Conservation (phyloP, 129 eudicot species). For the Rutidosis leptorrhynchoides region DNA sequence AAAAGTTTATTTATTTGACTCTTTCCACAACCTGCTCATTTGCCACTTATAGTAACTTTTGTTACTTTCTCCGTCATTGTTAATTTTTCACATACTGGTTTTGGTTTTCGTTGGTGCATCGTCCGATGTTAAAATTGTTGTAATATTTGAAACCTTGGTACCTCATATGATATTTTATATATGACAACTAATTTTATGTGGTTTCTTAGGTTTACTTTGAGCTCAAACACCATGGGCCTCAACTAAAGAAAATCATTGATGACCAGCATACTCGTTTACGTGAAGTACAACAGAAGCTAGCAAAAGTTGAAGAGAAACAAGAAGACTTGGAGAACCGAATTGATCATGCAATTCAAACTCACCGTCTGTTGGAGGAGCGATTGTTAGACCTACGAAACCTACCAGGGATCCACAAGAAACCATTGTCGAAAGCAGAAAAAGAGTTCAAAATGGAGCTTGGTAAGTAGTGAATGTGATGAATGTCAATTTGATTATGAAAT, state of each 20-base stretch:
- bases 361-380: conserved; percentile 59
- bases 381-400: conserved; percentile 52
- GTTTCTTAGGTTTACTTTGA: conserved; percentile 78
- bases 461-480: conserved; percentile 27
- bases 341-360: conserved; percentile 44
- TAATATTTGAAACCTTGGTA: neutral
- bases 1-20: neutral
- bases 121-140: conserved; percentile 5
- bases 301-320: conserved; percentile 61
- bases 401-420: conserved; percentile 72
- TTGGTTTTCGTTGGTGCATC: neutral
- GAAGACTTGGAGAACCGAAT: conserved; percentile 54
- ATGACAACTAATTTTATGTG: neutral
- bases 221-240: conserved; percentile 91
- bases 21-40: neutral
- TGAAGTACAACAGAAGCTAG: conserved; percentile 65
- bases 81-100: conserved; percentile 8
- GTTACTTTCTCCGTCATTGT: neutral
- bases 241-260: conserved; percentile 63
- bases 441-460: conserved; percentile 92
- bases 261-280: conserved; percentile 61
- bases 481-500: neutral
- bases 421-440: conserved; percentile 80
- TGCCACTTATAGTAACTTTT: neutral
- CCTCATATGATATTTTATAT: neutral